These are phyloP conservation scores for Kwoniella heveanensis DNA, from an alignment of 768 basidiomycete genomes.

Conservation along the genomic window DNA sequence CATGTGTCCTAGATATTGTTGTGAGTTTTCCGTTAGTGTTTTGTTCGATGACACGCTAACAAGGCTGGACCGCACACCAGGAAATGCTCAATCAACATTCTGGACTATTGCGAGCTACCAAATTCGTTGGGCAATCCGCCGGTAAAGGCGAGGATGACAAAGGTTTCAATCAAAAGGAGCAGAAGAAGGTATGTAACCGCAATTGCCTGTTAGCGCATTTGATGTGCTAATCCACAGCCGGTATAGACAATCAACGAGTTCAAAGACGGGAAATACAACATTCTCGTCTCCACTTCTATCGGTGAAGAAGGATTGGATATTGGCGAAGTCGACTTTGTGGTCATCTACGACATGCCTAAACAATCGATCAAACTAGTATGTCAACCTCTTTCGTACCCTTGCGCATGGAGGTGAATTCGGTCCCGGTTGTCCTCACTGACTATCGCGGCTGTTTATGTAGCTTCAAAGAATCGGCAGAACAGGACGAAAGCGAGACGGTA, in stretches of 20 bases:
- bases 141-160: constrained; percentile 78
- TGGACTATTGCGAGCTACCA: constrained; percentile 76
- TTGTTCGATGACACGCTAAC: no score
- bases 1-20: constrained; percentile 89
- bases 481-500: constrained; percentile 84
- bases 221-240: not conserved
- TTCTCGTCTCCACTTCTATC: constrained; percentile 92
- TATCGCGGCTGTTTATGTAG: constrained; percentile 61
- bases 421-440: no score
- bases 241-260: constrained; percentile 79
- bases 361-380: constrained; percentile 93
- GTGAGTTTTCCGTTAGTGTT: no score
- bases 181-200: constrained; percentile 69
- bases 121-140: constrained; percentile 79
- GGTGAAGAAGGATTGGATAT: constrained; percentile 99
- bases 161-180: constrained; percentile 87
- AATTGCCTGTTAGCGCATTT: not conserved
- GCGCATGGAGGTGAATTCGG: no score
- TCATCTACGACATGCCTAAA: constrained; percentile 96
- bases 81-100: constrained; percentile 71
- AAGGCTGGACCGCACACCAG: constrained; percentile 20
- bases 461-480: constrained; percentile 95
- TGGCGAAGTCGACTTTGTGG: constrained; percentile 91
- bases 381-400: not conserved
- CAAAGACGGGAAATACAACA: constrained; percentile 82